Percentiles rank a stretch among this genome's conserved stretches.
phyloP scores from a whole-genome alignment of 2,329 filamentous ascomycete species.

The Penicillium frequentans region DNA sequence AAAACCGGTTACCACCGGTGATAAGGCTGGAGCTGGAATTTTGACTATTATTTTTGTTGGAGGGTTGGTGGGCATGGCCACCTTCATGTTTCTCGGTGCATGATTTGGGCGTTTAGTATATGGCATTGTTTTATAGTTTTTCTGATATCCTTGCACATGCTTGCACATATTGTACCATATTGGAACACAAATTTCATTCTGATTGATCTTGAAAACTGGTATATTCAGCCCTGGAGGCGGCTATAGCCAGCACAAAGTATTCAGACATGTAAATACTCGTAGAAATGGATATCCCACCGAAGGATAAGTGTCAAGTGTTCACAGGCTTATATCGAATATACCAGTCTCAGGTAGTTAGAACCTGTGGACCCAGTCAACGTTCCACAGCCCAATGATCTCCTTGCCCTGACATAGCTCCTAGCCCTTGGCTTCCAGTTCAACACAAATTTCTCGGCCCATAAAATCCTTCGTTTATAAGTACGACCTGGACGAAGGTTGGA shows the following conservation, averaged over 20 bases:
- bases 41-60: slow-evolving; percentile 35
- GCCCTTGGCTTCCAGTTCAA: no score
- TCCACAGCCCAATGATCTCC: no score
- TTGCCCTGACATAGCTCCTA: no score
- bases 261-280: neutral
- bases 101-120: neutral
- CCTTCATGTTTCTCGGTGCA: slow-evolving; percentile 34
- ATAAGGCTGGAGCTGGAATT: slow-evolving; percentile 41
- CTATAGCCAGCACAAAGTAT: neutral
- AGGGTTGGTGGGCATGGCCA: slow-evolving; percentile 29
- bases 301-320: no score
- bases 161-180: neutral
- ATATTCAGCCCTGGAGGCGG: neutral
- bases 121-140: neutral
- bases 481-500: no score
- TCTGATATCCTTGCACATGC: neutral
- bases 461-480: no score
- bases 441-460: no score
- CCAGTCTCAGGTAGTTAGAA: no score
- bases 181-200: neutral
- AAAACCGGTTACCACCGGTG: slow-evolving; percentile 30
- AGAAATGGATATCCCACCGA: no score
- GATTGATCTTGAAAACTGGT: neutral
- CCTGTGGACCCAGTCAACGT: no score
- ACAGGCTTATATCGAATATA: no score